A percentile compares a stretch with the other conserved stretches of the same genome.
phyloP scores from a whole-genome alignment of 306 rosid species.

The Medicago ruthenica region DNA sequence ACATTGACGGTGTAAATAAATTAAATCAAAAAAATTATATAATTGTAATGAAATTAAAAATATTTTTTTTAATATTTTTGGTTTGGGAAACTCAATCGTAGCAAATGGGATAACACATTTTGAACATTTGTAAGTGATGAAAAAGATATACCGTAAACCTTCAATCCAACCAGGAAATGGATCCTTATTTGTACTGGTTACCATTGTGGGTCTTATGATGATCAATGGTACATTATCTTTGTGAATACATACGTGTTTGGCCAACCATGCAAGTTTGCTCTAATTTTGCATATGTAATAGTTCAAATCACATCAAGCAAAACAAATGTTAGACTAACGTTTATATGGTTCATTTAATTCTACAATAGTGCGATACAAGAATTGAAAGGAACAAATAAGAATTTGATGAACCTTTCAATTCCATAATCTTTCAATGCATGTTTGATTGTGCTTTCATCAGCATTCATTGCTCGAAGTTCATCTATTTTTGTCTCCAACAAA shows the following conservation, averaged over 20 bases:
- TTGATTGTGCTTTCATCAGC: constrained; percentile 27
- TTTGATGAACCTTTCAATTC: constrained; percentile 48
- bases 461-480: constrained; percentile 26
- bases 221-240: constrained; percentile 29
- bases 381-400: not conserved
- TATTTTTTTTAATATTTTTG: too few relatives aligned
- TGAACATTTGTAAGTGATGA: not conserved
- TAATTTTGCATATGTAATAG: not conserved
- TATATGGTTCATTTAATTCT: too few relatives aligned
- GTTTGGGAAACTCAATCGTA: too few relatives aligned
- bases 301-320: not conserved
- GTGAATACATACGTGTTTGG: constrained; percentile 50
- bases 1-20: too few relatives aligned
- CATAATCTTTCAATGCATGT: constrained; percentile 47
- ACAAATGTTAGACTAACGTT: too few relatives aligned
- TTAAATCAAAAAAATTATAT: too few relatives aligned
- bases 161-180: constrained; percentile 40
- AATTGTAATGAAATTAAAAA: too few relatives aligned
- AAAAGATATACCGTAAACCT: constrained; percentile 17
- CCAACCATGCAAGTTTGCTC: constrained; percentile 57
- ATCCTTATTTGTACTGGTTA: not conserved
- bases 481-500: constrained; percentile 26
- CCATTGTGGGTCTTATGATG: constrained; percentile 34
- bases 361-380: too few relatives aligned
- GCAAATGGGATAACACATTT: not conserved